Evolutionary conservation across 768 basidiomycete species (phyloP).

Genomic region (Rossbeevera mucosa): DNA sequence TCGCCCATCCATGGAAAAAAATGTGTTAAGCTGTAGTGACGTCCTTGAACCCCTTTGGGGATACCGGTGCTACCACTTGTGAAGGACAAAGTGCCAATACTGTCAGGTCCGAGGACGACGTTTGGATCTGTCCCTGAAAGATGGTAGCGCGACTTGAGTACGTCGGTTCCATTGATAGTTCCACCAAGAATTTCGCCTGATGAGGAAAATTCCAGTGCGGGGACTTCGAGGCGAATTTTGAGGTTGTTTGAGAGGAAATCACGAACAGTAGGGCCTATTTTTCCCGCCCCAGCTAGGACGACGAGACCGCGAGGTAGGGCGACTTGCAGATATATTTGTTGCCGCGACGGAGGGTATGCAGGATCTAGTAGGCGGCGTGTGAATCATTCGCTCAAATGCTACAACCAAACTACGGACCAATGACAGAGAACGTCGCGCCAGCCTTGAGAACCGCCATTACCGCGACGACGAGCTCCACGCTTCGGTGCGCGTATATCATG

Average conservation of each 20-base stretch:
- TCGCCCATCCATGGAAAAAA: slow-evolving; percentile 99
- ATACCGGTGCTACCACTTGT: slow-evolving; percentile 97
- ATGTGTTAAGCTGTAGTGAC: slow-evolving; percentile 95
- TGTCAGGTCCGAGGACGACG: slow-evolving; percentile 89
- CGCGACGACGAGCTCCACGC: slow-evolving; percentile 93
- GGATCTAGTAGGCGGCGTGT: slow-evolving; percentile 56
- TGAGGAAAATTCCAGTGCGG: slow-evolving; percentile 72
- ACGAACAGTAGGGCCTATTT: slow-evolving; percentile 72
- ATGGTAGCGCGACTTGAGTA: slow-evolving; percentile 49
- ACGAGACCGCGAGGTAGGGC: slow-evolving; percentile 89
- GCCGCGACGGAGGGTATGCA: slow-evolving; percentile 90
- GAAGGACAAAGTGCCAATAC: slow-evolving; percentile 90
- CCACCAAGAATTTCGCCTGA: slow-evolving; percentile 69
- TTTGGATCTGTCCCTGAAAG: slow-evolving; percentile 72
- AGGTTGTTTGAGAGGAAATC: slow-evolving; percentile 77
- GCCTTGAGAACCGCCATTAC: slow-evolving; percentile 96
- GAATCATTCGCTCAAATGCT: slow-evolving; percentile 2
- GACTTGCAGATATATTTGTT: slow-evolving; percentile 89
- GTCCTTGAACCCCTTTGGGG: slow-evolving; percentile 94
- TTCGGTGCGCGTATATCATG: slow-evolving; percentile 95
- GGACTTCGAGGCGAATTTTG: slow-evolving; percentile 84
- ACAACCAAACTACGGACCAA: slow-evolving; percentile 53
- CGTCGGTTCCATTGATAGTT: slow-evolving; percentile 43
- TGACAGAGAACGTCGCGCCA: slow-evolving; percentile 95
- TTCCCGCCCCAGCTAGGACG: slow-evolving; percentile 86